phyloP scores from a whole-genome alignment of 2,329 filamentous ascomycete species.

The Colletotrichum limetticola region DNA sequence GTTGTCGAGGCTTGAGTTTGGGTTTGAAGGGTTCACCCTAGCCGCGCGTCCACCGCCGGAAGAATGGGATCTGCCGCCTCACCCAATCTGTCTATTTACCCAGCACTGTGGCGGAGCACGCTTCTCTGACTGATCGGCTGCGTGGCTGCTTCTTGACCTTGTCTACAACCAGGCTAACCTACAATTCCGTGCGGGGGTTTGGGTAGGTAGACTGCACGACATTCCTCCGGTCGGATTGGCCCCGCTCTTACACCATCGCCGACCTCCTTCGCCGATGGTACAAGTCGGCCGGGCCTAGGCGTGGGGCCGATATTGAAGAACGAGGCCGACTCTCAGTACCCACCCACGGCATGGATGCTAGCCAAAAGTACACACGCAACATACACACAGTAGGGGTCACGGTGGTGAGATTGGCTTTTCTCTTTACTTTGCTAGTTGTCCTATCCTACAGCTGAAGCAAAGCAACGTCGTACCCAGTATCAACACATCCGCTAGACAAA shows the following conservation, averaged over 20 bases:
- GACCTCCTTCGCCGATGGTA: background rate
- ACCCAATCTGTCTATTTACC: background rate
- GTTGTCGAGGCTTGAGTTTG: background rate
- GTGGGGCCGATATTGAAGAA: background rate
- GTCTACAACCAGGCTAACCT: background rate
- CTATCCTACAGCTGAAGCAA: background rate
- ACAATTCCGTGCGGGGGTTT: background rate
- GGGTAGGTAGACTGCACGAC: background rate
- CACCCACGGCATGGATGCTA: too few species aligned
- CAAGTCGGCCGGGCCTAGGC: background rate
- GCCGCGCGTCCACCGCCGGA: constrained; percentile 1
- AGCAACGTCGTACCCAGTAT: background rate
- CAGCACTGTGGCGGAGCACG: background rate
- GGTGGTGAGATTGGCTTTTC: background rate
- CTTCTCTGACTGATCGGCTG: background rate
- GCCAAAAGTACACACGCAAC: background rate
- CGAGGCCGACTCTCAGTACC: background rate
- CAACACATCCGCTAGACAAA: background rate
- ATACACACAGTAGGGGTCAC: background rate
- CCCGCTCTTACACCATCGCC: background rate
- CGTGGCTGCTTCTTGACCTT: background rate
- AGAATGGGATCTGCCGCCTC: background rate
- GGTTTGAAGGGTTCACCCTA: constrained; percentile 15
- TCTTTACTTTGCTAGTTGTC: background rate
- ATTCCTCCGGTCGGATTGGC: background rate